Evolutionary conservation across 2,329 filamentous ascomycete species (phyloP), one percentile per base, ranked within the genome.

Genomic region (Colletotrichum siamense): DNA sequence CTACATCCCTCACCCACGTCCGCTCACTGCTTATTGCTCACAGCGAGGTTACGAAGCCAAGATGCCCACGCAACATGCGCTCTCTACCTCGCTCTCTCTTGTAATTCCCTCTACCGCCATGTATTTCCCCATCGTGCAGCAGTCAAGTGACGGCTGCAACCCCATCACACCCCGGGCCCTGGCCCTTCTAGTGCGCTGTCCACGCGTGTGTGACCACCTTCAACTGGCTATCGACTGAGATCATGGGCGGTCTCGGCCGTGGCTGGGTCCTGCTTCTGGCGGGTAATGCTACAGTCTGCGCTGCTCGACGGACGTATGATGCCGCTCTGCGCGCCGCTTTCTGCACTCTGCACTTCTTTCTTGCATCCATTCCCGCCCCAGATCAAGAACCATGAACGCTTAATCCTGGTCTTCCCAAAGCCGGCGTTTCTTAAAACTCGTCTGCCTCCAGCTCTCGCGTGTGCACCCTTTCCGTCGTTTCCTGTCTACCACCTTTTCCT

Each of bases 191-290:
- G 71, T 65, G 66, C 74, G 52, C 71, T 36, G 34, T 66, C 24
- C 18, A 69, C 24, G 49, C 44, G 32, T 72, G 70, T 76, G 64
- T 72, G 71, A 79, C 69, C 68, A 76, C 78, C 74, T 79, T 79
- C 77, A 77, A 78, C 79, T 81, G 81, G 81, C 77, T 79, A 73
- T 77, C 71, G 78, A 80, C 57, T 66, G 78, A 78, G 76, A 71
- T 74, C 55, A 71, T 77, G 71, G 57, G 79, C 80, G 82, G 84
- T 82, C 83, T 80, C 81, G 82, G 81, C 80, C 80, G 78, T 83
- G 82, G 81, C 81, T 82, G 72, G 72, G 57, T 30, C 49, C 81
- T 82, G 72, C 70, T 39, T 30, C 49, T 55, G 69, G 55, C 66
- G 71, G 73, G 65, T 73, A 76, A 65, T 57, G 57, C 73, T 63